Evolutionary conservation across 208 protist genomes (phyloP).

Genomic region (Acanthamoeba sp.): DNA sequence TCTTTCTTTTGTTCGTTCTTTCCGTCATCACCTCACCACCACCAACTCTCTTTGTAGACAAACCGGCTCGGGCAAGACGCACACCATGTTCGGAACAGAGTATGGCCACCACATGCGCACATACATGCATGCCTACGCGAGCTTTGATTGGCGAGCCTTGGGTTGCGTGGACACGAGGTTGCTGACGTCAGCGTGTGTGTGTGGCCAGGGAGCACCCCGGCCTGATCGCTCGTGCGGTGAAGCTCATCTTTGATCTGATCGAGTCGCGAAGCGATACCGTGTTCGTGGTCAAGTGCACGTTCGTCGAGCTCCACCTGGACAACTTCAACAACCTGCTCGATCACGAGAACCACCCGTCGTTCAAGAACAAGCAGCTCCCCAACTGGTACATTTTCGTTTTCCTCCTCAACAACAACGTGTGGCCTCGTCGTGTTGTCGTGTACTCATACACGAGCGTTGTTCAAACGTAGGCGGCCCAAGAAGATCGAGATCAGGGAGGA

Average conservation of each 20-base stretch:
- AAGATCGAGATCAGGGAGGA: slow-evolving; percentile 69
- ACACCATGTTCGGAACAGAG: slow-evolving; percentile 62
- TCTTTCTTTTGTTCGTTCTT: too few relatives aligned
- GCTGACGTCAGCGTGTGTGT: not conserved
- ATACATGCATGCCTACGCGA: too few relatives aligned
- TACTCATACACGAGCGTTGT: not conserved
- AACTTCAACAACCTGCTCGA: slow-evolving; percentile 65
- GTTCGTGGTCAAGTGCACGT: slow-evolving; percentile 61
- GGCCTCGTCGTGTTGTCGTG: not conserved
- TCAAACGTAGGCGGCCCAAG: not conserved
- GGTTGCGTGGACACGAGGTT: not conserved
- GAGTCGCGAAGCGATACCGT: slow-evolving; percentile 30
- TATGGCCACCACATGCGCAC: not conserved
- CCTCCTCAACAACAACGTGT: too few relatives aligned
- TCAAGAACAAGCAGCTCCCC: slow-evolving; percentile 62
- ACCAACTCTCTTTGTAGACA: slow-evolving; percentile 20
- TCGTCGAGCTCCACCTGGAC: slow-evolving; percentile 65
- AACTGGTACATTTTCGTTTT: slow-evolving; percentile 31
- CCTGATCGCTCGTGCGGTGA: slow-evolving; percentile 30
- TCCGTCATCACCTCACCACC: too few relatives aligned
- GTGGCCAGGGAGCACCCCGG: slow-evolving; percentile 31
- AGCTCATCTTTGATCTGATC: slow-evolving; percentile 41
- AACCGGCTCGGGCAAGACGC: slow-evolving; percentile 70
- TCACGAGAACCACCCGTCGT: slow-evolving; percentile 36
- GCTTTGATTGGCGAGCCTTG: too few relatives aligned